Conservation (phyloP, 768 basidiomycete species). For the Leccinellum albellum region DNA sequence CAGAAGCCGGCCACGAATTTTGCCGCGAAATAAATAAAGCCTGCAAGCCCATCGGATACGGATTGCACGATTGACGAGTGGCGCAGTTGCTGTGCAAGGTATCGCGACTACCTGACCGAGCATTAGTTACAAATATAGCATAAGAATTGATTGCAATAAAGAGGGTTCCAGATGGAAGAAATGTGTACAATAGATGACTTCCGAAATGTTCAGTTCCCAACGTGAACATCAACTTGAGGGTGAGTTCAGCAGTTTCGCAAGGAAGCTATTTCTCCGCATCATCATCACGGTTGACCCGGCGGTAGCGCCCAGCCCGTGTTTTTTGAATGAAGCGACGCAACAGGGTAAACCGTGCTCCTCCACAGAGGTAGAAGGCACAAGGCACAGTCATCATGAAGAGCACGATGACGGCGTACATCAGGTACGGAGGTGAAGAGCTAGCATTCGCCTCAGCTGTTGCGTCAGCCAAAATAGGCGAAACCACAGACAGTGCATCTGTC, state of each 20-base stretch:
- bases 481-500: background rate
- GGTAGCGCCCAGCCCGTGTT: conserved; percentile 37
- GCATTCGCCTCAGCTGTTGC: conserved; percentile 2
- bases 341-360: conserved; percentile 32
- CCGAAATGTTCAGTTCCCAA: background rate
- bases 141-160: background rate
- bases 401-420: conserved; percentile 22
- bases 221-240: background rate
- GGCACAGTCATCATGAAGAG: conserved; percentile 43
- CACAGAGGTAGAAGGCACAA: conserved; percentile 44
- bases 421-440: conserved; percentile 4
- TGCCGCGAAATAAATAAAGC: background rate
- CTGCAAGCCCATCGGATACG: background rate
- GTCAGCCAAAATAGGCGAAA: conserved; percentile 1
- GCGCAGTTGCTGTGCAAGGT: background rate
- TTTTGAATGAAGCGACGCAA: conserved; percentile 42
- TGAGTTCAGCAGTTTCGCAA: background rate
- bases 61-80: background rate
- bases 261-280: conserved; percentile 47
- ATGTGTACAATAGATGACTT: background rate
- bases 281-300: conserved; percentile 43
- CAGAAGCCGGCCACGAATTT: background rate
- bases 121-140: background rate
- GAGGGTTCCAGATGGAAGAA: background rate
- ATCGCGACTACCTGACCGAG: background rate